These are phyloP conservation scores for Globisporangium orthogonon DNA, from an alignment of 352 stramenopile species.

Conservation along the genomic window DNA sequence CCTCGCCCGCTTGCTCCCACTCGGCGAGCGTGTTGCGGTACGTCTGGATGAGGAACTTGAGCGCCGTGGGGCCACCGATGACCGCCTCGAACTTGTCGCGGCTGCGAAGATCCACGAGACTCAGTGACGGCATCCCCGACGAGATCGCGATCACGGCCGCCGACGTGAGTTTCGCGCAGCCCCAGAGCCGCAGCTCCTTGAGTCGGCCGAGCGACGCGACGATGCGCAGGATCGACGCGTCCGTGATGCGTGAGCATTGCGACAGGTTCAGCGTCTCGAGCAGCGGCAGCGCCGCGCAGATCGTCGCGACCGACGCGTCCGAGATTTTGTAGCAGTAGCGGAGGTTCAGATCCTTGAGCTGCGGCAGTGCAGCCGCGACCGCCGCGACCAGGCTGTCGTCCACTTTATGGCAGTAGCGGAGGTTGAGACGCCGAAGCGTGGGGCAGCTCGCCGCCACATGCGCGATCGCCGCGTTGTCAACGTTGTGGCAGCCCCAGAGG, in stretches of 20 bases:
- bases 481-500: constrained; percentile 73
- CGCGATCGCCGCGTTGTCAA: constrained; percentile 62
- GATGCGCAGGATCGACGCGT: constrained; percentile 57
- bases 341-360: constrained; percentile 67
- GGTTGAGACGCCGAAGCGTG: constrained; percentile 47
- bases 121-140: constrained; percentile 49
- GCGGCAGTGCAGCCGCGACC: constrained; percentile 34
- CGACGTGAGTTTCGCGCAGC: constrained; percentile 77
- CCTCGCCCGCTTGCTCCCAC: constrained; percentile 66
- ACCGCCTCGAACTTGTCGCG: constrained; percentile 71
- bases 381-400: constrained; percentile 59
- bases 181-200: constrained; percentile 75
- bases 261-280: constrained; percentile 75
- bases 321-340: constrained; percentile 87
- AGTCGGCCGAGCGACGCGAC: constrained; percentile 44
- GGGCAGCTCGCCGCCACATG: constrained; percentile 42
- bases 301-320: constrained; percentile 43
- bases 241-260: constrained; percentile 75
- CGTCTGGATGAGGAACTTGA: constrained; percentile 77
- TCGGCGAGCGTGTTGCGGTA: constrained; percentile 55
- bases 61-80: constrained; percentile 62
- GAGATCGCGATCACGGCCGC: constrained; percentile 63
- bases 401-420: constrained; percentile 83
- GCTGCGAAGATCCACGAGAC: constrained; percentile 69
- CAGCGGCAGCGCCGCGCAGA: constrained; percentile 39